Evolutionary conservation across 2,329 filamentous ascomycete species (phyloP).

Genomic region (Diplodia seriata): DNA sequence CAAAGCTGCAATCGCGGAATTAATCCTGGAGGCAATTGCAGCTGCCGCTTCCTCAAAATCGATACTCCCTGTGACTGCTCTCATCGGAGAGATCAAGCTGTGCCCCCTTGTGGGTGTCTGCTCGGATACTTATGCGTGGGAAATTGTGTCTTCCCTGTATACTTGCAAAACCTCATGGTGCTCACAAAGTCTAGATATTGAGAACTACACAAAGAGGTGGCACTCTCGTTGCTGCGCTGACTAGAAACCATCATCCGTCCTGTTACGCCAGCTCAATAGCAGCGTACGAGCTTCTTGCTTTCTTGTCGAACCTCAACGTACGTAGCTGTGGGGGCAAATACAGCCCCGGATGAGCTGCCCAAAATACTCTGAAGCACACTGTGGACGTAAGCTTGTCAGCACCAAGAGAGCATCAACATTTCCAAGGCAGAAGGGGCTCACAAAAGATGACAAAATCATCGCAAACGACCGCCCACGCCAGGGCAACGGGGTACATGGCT

Average conservation of each 20-base stretch:
- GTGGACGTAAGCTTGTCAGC: background rate
- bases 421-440: background rate
- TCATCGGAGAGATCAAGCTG: no score
- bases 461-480: background rate
- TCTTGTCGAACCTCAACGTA: background rate
- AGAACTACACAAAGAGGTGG: background rate
- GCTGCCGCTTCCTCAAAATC: no score
- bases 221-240: background rate
- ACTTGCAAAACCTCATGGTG: background rate
- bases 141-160: no score
- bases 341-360: background rate
- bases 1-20: no score
- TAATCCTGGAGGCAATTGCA: no score
- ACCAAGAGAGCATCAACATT: background rate
- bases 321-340: background rate
- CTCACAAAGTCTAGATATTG: background rate
- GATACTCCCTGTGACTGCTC: no score
- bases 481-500: background rate
- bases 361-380: slow-evolving; percentile 6
- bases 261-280: slow-evolving; percentile 2
- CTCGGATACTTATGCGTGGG: no score
- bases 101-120: no score
- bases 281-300: background rate
- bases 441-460: background rate
- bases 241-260: background rate